Evolutionary conservation across 78 protist species (phyloP), one percentile per base, ranked within the genome.

Genomic region (Dictyostelium purpureum): DNA sequence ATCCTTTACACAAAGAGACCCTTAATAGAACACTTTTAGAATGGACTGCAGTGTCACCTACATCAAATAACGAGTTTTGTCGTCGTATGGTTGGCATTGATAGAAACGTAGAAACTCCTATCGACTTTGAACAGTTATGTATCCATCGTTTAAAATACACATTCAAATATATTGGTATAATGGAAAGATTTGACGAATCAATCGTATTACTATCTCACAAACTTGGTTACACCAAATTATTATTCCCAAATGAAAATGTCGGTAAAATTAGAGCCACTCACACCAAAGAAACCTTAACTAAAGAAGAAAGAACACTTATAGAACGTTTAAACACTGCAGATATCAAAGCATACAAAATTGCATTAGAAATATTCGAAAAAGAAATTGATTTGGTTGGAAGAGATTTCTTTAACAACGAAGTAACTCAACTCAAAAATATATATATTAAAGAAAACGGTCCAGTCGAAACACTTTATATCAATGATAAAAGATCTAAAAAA

Each of bases 181-280:
- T 77, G 26, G 90, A 82, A 28, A 82, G 90, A 82, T 82, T 56
- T n/a, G 47, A 35, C 5, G 90, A 82, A 43, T 42, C 90, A 24
- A n/a, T 56, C 14, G 43, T 71, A 5, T 82, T 82, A n/a, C 42
- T 82, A n/a, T 40, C 38, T 42, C 67, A 70, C 18, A 69, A 74
- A 52, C 70, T 57, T 40, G 79, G 79, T 5, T 35, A 49, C 18
- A 28, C 10, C 0, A n/a, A 37, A 11, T 7, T 82, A 18, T 3
- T n/a, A 1, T 40, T 43, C 2, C 4, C 28, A 0, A 31, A 54
- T 6, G 42, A 40, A 18, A 82, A 82, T 43, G 57, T 51, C 40
- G 77, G 90, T 49, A 51, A 71, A 24, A 63, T 63, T 63, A 63
- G 33, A 63, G 26, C 71, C 6, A 43, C 26, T 5, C 10, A 33